Evolutionary conservation across 75 land plant species (phyloP), one percentile per base, ranked within the genome.

Genomic region (Chamaecyparis obtusa): DNA sequence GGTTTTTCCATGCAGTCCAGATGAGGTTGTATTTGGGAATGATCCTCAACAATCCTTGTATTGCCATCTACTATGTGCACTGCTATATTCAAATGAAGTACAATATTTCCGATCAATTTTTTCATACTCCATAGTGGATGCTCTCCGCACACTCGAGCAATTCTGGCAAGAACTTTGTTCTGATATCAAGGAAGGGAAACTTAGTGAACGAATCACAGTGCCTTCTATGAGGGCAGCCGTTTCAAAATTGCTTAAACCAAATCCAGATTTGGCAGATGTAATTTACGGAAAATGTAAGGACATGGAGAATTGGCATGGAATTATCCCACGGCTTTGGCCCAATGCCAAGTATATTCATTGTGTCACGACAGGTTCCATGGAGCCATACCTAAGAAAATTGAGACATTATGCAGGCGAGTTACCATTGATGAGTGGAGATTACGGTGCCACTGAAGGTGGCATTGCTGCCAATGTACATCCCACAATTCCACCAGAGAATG

Each of bases 361-460:
- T 1, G 93, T 94, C 72, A 90, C 92, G 92, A 95, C 94, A 13
- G 96, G 96, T 0, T 86, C 95, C 19, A 95, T 95, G 96, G 80
- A 82, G 84, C 89, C 92, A 0, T 95, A 95, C 82, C 32, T 90
- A 85, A 86, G 78, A 54, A 90, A 91, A 83, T 80, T 95, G 82
- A 85, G 92, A 83, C 95, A 92, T 78, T 95, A 95, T 85, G 93
- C 92, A 2, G 95, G 95, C 60, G 71, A 85, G 13, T 81, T 95
- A 87, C 93, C 95, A 2, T 78, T 95, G 51, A 89, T 94, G 21
- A 83, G 90, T 83, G 89, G 89, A 9, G 96, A 93, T 71, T 95
- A 95, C 85, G 96, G 95, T 24, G 86, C 96, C 13, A 89, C 95
- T 1, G 96, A 95, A 89, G 82, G 94, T 57, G 92, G 95, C 93